Evolutionary conservation across 2,329 filamentous ascomycete species (phyloP).

Genomic region (Ophiocordyceps sinensis): DNA sequence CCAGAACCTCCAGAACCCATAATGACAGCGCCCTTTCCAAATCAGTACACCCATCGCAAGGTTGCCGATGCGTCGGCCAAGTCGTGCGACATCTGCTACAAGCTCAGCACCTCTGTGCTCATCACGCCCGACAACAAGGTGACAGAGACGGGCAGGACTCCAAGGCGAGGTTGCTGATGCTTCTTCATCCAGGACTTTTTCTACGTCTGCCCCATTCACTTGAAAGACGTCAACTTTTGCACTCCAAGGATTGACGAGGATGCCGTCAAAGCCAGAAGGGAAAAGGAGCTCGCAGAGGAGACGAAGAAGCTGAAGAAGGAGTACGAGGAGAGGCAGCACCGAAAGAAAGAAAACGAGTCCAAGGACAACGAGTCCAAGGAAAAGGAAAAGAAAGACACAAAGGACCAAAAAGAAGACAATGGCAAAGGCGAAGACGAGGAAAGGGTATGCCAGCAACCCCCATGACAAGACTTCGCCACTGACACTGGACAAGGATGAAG

Average conservation of each 20-base stretch:
- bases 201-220: slow-evolving; percentile 71
- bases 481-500: slow-evolving; percentile 9
- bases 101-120: slow-evolving; percentile 72
- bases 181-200: slow-evolving; percentile 54
- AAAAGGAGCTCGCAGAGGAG: slow-evolving; percentile 51
- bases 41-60: slow-evolving; percentile 71
- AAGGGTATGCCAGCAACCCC: slow-evolving; percentile 6
- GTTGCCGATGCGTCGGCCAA: slow-evolving; percentile 76
- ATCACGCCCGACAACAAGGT: slow-evolving; percentile 87
- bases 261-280: slow-evolving; percentile 41
- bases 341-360: slow-evolving; percentile 54
- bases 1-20: neutral
- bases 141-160: neutral
- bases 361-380: slow-evolving; percentile 19
- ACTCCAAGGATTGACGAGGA: slow-evolving; percentile 57
- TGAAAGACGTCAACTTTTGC: slow-evolving; percentile 74
- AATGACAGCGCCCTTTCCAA: slow-evolving; percentile 38
- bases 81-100: slow-evolving; percentile 84
- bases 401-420: slow-evolving; percentile 8
- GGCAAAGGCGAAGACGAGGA: slow-evolving; percentile 13
- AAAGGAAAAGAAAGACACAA: slow-evolving; percentile 13
- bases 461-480: neutral
- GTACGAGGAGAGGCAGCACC: slow-evolving; percentile 58
- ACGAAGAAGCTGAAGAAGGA: slow-evolving; percentile 55
- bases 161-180: neutral